Evolutionary conservation across 2,329 filamentous ascomycete genomes (phyloP).

Genomic region (Penicillium aurantiogriseum): DNA sequence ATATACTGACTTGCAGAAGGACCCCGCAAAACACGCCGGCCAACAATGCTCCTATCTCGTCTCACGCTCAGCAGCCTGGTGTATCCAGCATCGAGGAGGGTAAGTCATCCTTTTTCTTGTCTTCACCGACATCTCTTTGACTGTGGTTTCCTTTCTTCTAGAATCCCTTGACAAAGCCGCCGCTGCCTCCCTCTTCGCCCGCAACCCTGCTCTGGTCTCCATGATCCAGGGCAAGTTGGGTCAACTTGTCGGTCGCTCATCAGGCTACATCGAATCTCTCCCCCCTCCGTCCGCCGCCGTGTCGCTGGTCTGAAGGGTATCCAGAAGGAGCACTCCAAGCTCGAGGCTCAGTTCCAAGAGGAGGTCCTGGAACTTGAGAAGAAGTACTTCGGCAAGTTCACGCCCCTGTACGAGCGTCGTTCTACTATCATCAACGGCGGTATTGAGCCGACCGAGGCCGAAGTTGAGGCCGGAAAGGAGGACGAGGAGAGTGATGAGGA

Average conservation of each 20-base stretch:
- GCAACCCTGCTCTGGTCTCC: conserved; percentile 89
- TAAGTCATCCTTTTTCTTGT: conserved; percentile 48
- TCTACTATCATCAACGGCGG: conserved; percentile 86
- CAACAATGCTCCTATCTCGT: conserved; percentile 94
- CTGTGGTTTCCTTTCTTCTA: conserved; percentile 42
- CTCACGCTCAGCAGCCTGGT: conserved; percentile 91
- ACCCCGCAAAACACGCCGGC: conserved; percentile 98
- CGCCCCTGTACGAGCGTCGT: conserved; percentile 93
- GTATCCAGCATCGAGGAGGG: conserved; percentile 97
- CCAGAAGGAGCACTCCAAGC: conserved; percentile 97
- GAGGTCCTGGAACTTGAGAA: conserved; percentile 98
- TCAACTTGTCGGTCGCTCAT: conserved; percentile 88
- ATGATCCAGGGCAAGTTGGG: conserved; percentile 98
- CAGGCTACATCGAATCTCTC: conserved; percentile 96
- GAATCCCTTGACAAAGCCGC: conserved; percentile 87
- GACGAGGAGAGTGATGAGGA: conserved; percentile 67
- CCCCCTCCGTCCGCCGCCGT: conserved; percentile 86
- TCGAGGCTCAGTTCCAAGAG: conserved; percentile 97
- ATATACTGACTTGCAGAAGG: conserved; percentile 50
- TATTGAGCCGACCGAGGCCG: conserved; percentile 79
- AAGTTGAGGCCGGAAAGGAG: conserved; percentile 82
- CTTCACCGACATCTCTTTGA: conserved; percentile 8
- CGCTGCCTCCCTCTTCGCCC: conserved; percentile 88
- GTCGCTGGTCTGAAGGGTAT: conserved; percentile 95
- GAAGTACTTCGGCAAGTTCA: conserved; percentile 99